Conservation (phyloP, 345 rosid species). For the Citrus hindsii region DNA sequence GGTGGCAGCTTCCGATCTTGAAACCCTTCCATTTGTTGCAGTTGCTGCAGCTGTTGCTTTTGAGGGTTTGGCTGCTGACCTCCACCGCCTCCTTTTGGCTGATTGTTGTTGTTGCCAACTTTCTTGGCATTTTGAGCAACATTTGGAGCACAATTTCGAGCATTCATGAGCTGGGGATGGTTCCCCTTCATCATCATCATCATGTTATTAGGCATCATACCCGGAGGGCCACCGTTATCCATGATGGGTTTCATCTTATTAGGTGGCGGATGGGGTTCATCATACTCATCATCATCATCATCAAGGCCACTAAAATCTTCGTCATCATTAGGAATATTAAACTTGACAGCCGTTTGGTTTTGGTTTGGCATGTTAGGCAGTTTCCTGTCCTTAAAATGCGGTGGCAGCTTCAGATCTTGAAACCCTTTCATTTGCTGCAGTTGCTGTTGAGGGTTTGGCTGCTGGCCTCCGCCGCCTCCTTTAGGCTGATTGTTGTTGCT, state of each 20-base stretch:
- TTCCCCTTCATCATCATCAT: too few relatives aligned
- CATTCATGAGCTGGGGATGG: too few relatives aligned
- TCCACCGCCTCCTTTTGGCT: too few relatives aligned
- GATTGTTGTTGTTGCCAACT: too few relatives aligned
- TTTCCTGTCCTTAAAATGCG: slow-evolving; percentile 61
- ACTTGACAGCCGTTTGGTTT: slow-evolving; percentile 49
- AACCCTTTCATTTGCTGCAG: slow-evolving; percentile 60
- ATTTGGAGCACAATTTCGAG: too few relatives aligned
- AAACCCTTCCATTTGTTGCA: too few relatives aligned
- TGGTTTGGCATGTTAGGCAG: slow-evolving; percentile 42
- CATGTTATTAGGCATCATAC: slow-evolving; percentile 31
- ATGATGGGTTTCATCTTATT: slow-evolving; percentile 53
- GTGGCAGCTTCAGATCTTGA: slow-evolving; percentile 66
- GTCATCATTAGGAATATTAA: slow-evolving; percentile 48
- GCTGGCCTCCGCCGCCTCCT: slow-evolving; percentile 36
- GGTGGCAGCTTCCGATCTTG: too few relatives aligned
- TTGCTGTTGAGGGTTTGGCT: slow-evolving; percentile 54
- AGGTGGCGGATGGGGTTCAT: slow-evolving; percentile 39
- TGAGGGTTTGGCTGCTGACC: too few relatives aligned
- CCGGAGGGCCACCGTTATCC: slow-evolving; percentile 40
- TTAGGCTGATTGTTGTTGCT: slow-evolving; percentile 43
- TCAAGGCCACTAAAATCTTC: slow-evolving; percentile 33
- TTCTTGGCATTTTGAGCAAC: too few relatives aligned
- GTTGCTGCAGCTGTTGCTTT: too few relatives aligned
- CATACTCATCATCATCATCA: slow-evolving; percentile 46